Percentiles rank a stretch among this genome's conserved stretches.
These are phyloP conservation scores for Auriscalpium microsporum DNA, from an alignment of 768 basidiomycete genomes.

Conservation along the genomic window DNA sequence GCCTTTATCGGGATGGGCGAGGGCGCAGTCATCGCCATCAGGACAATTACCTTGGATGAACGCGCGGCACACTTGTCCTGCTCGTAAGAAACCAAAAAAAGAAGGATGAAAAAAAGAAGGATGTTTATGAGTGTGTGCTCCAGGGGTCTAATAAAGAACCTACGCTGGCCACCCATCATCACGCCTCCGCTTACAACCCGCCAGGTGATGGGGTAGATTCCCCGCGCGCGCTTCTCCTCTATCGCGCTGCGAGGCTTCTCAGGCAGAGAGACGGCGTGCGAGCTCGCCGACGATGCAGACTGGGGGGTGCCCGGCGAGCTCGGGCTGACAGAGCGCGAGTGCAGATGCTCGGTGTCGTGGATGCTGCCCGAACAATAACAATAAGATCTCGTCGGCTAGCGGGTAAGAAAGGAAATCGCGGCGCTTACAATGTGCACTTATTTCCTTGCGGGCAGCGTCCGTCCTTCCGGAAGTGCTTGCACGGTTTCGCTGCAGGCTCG, in stretches of 20 bases:
- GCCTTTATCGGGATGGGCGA: not conserved
- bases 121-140: not conserved
- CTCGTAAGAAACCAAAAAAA: not conserved
- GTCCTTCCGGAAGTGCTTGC: conserved; percentile 12
- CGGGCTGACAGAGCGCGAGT: not conserved
- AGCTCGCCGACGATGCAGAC: not conserved
- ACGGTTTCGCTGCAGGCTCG: conserved; percentile 8
- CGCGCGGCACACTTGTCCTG: not conserved
- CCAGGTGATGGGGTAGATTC: not conserved
- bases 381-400: not conserved
- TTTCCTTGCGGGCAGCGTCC: conserved; percentile 11
- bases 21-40: not conserved
- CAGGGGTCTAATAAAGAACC: not conserved
- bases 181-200: not conserved
- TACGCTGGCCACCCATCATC: not conserved
- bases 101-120: too few species aligned
- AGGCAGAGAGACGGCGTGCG: not conserved
- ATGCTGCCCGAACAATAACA: not conserved
- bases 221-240: not conserved
- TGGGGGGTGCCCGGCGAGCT: not conserved
- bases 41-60: not conserved
- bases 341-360: not conserved
- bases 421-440: conserved; percentile 13
- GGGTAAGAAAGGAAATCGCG: not conserved
- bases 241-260: not conserved